Conservation (phyloP, 352 stramenopile species). For the Globisporangium perplexum region DNA sequence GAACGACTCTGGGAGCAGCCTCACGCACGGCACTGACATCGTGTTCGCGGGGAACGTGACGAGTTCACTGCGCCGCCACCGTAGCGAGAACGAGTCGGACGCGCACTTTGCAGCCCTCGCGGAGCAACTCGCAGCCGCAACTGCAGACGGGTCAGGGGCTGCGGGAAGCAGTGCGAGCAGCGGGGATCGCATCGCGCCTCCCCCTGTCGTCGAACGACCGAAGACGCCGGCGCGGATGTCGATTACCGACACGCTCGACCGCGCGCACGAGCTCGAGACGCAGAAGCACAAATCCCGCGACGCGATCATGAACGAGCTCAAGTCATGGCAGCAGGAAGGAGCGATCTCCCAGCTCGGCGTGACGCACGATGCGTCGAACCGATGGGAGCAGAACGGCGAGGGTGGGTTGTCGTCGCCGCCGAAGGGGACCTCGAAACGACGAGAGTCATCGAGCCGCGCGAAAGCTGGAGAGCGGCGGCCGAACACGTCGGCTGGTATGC, state of each 20-base stretch:
- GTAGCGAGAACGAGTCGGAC: constrained; percentile 51
- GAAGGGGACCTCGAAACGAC: constrained; percentile 1
- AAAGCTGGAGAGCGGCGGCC: constrained; percentile 26
- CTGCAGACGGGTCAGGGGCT: background rate
- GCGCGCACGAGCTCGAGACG: constrained; percentile 53
- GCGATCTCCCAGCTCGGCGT: constrained; percentile 34
- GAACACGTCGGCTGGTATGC: constrained; percentile 44
- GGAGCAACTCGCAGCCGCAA: constrained; percentile 7
- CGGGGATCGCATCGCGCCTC: background rate
- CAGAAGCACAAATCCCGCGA: constrained; percentile 58
- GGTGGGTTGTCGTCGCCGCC: background rate
- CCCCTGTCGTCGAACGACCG: constrained; percentile 25
- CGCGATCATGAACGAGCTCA: constrained; percentile 58
- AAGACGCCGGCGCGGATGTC: constrained; percentile 60
- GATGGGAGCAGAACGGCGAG: background rate
- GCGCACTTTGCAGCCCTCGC: background rate
- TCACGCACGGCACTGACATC: constrained; percentile 87
- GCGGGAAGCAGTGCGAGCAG: background rate
- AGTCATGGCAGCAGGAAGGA: constrained; percentile 60
- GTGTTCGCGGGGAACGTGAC: constrained; percentile 89
- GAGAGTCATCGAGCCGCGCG: background rate
- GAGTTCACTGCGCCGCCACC: constrained; percentile 64
- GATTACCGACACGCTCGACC: constrained; percentile 76
- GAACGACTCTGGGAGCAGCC: constrained; percentile 58
- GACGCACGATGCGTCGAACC: constrained; percentile 5